Conservation (phyloP, 495 filamentous ascomycete genomes). For the Neurospora terricola region DNA sequence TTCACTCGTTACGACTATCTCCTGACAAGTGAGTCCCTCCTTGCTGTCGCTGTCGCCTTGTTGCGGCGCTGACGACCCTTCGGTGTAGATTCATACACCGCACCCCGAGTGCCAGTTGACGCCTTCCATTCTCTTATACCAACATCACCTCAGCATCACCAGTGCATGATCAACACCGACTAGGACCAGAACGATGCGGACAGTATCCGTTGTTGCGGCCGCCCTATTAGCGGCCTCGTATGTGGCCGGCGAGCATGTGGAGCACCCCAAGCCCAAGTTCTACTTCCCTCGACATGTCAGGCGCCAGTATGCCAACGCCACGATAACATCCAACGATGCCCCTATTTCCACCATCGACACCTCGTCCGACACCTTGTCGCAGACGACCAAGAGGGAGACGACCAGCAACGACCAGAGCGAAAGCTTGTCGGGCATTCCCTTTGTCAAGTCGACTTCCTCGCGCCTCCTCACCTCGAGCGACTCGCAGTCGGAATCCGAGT, state of each 20-base stretch:
- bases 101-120: neutral
- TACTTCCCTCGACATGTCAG: conserved; percentile 54
- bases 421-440: conserved; percentile 8
- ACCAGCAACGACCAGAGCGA: conserved; percentile 18
- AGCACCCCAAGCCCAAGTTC: conserved; percentile 34
- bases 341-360: conserved; percentile 2
- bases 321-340: conserved; percentile 25
- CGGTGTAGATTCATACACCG: conserved; percentile 17
- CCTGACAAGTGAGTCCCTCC: conserved; percentile 40
- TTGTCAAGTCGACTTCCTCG: neutral
- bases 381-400: conserved; percentile 21
- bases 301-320: conserved; percentile 42
- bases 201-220: conserved; percentile 39
- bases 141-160: conserved; percentile 6
- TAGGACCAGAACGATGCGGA: conserved; percentile 33
- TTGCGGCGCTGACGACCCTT: conserved; percentile 15
- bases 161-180: conserved; percentile 7
- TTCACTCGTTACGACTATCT: conserved; percentile 48
- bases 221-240: conserved; percentile 42
- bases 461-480: neutral
- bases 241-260: conserved; percentile 31
- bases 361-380: conserved; percentile 7
- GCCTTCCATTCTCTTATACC: conserved; percentile 11
- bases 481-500: neutral
- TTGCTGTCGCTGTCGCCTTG: neutral